Evolutionary conservation across 202 grass and related monocot species (phyloP).

Genomic region (Hordeum pubiflorum): DNA sequence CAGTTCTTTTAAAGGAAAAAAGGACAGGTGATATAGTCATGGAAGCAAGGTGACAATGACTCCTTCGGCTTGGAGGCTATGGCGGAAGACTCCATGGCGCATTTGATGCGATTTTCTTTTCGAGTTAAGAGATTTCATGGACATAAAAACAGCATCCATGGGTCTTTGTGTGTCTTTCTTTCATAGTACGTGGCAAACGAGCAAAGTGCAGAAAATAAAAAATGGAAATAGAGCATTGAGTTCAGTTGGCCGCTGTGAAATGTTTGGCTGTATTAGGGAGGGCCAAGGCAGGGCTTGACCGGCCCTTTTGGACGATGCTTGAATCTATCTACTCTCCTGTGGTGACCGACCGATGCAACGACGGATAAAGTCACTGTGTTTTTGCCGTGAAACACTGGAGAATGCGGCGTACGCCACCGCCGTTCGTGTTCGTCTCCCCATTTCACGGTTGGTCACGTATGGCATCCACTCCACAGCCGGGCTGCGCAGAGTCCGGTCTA

Average conservation of each 20-base stretch:
- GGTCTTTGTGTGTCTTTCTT: neutral
- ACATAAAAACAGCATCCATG: too few relatives aligned
- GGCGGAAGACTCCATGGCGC: neutral
- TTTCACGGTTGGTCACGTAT: neutral
- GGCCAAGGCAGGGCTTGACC: conserved; percentile 30
- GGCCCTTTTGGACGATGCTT: neutral
- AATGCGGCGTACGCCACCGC: neutral
- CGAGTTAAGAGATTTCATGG: too few relatives aligned
- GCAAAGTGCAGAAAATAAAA: neutral
- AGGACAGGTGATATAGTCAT: neutral
- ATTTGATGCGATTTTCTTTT: too few relatives aligned
- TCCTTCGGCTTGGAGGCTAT: neutral
- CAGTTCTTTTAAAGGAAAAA: too few relatives aligned
- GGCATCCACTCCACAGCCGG: neutral
- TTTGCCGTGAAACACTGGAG: neutral
- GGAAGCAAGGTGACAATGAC: neutral
- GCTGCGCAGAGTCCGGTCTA: neutral
- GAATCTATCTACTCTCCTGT: neutral
- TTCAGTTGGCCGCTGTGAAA: conserved; percentile 25
- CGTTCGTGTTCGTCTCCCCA: neutral
- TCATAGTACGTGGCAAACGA: conserved; percentile 11
- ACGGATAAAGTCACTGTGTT: neutral
- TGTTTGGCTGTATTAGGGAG: conserved; percentile 42
- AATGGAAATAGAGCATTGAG: neutral
- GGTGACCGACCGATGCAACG: neutral